phyloP scores from a whole-genome alignment of 768 basidiomycete species.

The Psilocybe tampanensis region DNA sequence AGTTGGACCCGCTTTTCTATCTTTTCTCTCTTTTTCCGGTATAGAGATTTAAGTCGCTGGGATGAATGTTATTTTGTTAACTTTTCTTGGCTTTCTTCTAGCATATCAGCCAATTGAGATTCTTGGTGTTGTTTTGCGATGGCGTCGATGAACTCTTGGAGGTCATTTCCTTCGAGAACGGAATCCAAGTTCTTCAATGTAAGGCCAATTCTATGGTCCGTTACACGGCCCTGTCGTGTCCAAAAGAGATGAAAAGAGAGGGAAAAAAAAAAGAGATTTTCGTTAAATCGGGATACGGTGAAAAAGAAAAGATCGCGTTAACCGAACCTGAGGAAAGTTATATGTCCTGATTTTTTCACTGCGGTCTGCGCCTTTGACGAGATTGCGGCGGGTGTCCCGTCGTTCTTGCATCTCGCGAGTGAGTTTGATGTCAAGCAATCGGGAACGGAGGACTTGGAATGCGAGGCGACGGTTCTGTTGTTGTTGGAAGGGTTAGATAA shows the following conservation, averaged over 20 bases:
- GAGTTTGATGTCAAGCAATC: slow-evolving; percentile 82
- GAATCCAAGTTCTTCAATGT: slow-evolving; percentile 67
- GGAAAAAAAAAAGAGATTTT: too few relatives aligned
- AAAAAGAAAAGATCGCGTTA: background rate
- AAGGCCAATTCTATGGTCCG: slow-evolving; percentile 87
- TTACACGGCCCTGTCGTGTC: slow-evolving; percentile 74
- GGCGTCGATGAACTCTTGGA: slow-evolving; percentile 59
- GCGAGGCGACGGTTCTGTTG: slow-evolving; percentile 88
- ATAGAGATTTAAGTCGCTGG: too few relatives aligned
- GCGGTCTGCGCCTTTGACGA: slow-evolving; percentile 82
- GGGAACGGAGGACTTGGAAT: slow-evolving; percentile 85
- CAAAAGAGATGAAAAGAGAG: background rate
- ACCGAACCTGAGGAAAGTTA: slow-evolving; percentile 81
- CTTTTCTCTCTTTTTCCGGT: too few relatives aligned
- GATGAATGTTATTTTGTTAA: too few relatives aligned
- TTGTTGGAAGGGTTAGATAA: background rate
- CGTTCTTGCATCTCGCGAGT: slow-evolving; percentile 68
- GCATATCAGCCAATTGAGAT: slow-evolving; percentile 54
- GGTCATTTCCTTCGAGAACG: slow-evolving; percentile 67
- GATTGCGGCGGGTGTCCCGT: slow-evolving; percentile 66
- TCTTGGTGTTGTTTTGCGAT: slow-evolving; percentile 60
- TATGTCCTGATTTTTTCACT: slow-evolving; percentile 97
- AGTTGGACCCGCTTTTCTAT: too few relatives aligned
- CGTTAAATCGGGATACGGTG: background rate
- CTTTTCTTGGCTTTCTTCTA: slow-evolving; percentile 24